Base-by-base conservation (phyloP, 2,329 filamentous ascomycete genomes). In the Botrytis tulipae region DNA sequence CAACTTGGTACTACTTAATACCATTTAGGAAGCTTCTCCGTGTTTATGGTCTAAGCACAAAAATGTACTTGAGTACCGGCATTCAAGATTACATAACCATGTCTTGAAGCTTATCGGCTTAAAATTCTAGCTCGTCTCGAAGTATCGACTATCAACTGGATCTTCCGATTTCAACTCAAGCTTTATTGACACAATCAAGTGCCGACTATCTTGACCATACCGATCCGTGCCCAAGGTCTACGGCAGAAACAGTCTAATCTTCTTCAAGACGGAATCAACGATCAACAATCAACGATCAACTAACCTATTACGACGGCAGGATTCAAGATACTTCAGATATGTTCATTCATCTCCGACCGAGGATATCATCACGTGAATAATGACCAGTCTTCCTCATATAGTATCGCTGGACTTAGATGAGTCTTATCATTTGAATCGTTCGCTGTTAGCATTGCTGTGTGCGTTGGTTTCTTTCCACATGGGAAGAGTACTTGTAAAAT, bases 61-160 rank as follows among this genome's bases (percentile, higher is more conserved):
- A 61, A n/a, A 61, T 61, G 22, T 61, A 35, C 18, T 35, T 12
- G 20, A 37, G 35, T 61, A 14, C 29, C 29, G 20, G 22, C 60
- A 63, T 63, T 57, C n/a, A 42, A 42, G 25, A 61, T 63, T 63
- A 63, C 61, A 44, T 63, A 63, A 44, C 40, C 61, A 63, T n/a
- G 37, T 37, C 35, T 40, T 9, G 59, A n/a, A 61, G 59, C 59
- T 61, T n/a, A n/a, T 40, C 37, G 18, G 37, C 25, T 63, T 6
- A 7, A 60, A 60, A 20, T 60, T 57, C n/a, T 29, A 57, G 51
- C 51, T 57, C 51, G 14, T 29, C n/a, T 57, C 51, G n/a, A 57
- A 62, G 14, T 40, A 22, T 61, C 8, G 35, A n/a, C 59, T 42
- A n/a, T 35, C 59, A 37, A 62, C 12, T 62, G 25, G 29, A 59